Conservation (phyloP, 768 basidiomycete species). For the Gymnopilus dilepis region DNA sequence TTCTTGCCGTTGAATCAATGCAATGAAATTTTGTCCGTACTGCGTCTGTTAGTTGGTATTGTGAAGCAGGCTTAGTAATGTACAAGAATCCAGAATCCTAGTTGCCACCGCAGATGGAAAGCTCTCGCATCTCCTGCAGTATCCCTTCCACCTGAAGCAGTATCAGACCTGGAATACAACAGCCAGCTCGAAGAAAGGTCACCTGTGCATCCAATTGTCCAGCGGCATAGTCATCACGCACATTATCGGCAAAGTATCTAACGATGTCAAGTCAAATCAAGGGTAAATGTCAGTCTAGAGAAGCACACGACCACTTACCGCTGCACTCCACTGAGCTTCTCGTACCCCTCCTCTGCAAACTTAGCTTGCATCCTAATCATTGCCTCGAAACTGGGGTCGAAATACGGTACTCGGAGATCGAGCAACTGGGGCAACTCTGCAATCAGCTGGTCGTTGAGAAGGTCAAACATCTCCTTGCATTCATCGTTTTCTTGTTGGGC, state of each 20-base stretch:
- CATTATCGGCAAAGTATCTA: slow-evolving; percentile 88
- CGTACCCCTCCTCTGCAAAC: slow-evolving; percentile 98
- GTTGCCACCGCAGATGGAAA: slow-evolving; percentile 88
- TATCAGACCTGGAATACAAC: not conserved
- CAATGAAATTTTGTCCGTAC: not conserved
- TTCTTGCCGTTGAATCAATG: not conserved
- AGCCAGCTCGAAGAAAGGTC: slow-evolving; percentile 4
- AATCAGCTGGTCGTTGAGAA: slow-evolving; percentile 92
- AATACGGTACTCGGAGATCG: slow-evolving; percentile 95
- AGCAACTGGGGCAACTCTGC: slow-evolving; percentile 89
- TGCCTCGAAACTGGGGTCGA: slow-evolving; percentile 98
- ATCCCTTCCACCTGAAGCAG: slow-evolving; percentile 83
- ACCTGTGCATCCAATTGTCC: slow-evolving; percentile 96
- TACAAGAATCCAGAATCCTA: slow-evolving; percentile 21
- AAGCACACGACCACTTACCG: slow-evolving; percentile 49
- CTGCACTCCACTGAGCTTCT: slow-evolving; percentile 94
- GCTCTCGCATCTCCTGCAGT: slow-evolving; percentile 95
- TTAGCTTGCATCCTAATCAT: slow-evolving; percentile 99
- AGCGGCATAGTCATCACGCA: slow-evolving; percentile 96
- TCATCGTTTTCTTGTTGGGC: slow-evolving; percentile 97
- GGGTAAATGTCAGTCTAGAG: not conserved
- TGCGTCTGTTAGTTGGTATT: slow-evolving; percentile 2
- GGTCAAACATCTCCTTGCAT: slow-evolving; percentile 90
- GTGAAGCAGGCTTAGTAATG: not conserved
- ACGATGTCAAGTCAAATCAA: not conserved